Evolutionary conservation across 2,329 filamentous ascomycete genomes (phyloP), one percentile per base, ranked within the genome.

Genomic region (Ilyonectria mors-panacis): DNA sequence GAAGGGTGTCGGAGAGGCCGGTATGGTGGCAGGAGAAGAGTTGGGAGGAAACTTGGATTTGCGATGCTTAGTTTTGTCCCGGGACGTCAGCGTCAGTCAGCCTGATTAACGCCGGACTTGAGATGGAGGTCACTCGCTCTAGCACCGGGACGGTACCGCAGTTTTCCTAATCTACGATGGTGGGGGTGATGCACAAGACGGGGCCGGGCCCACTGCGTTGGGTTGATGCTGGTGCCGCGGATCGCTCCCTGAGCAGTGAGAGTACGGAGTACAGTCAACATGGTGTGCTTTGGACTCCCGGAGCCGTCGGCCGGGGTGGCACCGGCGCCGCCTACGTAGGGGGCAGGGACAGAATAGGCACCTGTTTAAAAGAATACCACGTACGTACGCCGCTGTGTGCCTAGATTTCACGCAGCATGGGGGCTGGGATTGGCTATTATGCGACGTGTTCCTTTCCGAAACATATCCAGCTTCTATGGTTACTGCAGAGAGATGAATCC

Each of bases 51-150:
- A 55, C 30, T 42, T 53, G 54, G 62, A 68, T 66, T 66, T 54
- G 63, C 63, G 54, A 65, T 37, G 48, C 61, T 59, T 35, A 50
- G 53, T 45, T 39, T 59, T 59, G 35, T 57, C 47, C 59, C 30
- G 42, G 54, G 45, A 61, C 63, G 63, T 66, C 63, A 66, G 63
- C 63, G 58, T 47, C 58, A 50, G 66, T 61, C 62, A 61, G 65
- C 61, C 61, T 59, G 64, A 64, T 61, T 64, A 64, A 67, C 61
- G 66, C 66, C 45, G 62, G 55, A 58, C 15, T 60, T 54, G 26
- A 62, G 63, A 62, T 62, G 63, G 58, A 66, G 26, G 63, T 62
- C 58, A 55, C 47, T 59, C 19, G 45, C 35, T 39, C 37, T 62
- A 54, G 54, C 51, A 59, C 59, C 59, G 54, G 45, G 17, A 59